These are phyloP conservation scores for Fraxinus paxiana DNA, from an alignment of 305 asterid genomes.

Conservation along the genomic window DNA sequence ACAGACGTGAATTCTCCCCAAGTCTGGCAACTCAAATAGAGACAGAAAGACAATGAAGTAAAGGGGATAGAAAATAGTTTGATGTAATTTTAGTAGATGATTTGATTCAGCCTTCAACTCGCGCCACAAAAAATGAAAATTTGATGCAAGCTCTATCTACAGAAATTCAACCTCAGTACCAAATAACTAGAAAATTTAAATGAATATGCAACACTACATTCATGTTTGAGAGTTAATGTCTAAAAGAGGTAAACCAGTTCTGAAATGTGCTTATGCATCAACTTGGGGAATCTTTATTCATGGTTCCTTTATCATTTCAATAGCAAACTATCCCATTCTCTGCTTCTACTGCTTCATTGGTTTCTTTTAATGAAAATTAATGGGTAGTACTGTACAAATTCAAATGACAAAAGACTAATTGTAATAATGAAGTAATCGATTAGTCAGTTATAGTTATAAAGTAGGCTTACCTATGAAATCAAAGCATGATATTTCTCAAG, in stretches of 20 bases:
- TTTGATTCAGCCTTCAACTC: not conserved
- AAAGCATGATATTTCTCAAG: not conserved
- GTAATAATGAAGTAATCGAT: not conserved
- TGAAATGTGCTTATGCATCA: slow-evolving; percentile 12
- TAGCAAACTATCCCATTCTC: slow-evolving; percentile 18
- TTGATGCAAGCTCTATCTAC: not conserved
- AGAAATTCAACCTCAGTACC: not conserved
- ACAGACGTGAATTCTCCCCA: not conserved
- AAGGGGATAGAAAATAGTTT: not conserved
- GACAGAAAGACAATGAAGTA: not conserved
- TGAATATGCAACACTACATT: not conserved
- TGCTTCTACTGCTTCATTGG: not conserved
- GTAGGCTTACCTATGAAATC: slow-evolving; percentile 7
- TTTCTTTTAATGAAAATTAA: slow-evolving; percentile 6
- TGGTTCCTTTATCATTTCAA: slow-evolving; percentile 10
- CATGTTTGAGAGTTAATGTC: not conserved
- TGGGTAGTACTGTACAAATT: slow-evolving; percentile 10
- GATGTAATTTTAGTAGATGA: not conserved
- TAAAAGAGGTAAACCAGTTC: not conserved
- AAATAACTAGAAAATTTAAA: not conserved
- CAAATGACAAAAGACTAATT: slow-evolving; percentile 1
- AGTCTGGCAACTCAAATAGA: not conserved
- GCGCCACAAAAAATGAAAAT: not conserved
- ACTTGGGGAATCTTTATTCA: slow-evolving; percentile 3
- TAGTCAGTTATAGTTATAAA: not conserved